Evolutionary conservation across 768 basidiomycete genomes (phyloP), one percentile per base, ranked within the genome.

Genomic region (Agrocybe chaxingu): DNA sequence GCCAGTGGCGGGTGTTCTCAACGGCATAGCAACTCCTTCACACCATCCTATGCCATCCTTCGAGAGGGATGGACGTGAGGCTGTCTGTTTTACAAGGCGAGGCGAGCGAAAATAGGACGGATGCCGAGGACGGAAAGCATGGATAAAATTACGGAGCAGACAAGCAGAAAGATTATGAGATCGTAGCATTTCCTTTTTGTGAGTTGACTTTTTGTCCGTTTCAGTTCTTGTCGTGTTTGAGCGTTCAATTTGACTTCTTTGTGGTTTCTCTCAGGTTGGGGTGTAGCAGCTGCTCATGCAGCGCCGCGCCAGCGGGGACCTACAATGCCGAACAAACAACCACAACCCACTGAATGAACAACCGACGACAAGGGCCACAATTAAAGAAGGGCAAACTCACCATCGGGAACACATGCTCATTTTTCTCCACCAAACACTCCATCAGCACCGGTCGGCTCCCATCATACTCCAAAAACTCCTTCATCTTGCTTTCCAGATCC

Each of bases 401-500:
- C 90, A 93, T 92, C 6, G 92, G 91, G 79, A 89, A 92, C 57
- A 93, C 90, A 65, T 93, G 90, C 69, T 93, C 92, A 56, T 81
- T 82, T 62, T 74, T 79, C 70, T 88, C 85, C 42, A 98, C 91
- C 46, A 85, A 37, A 65, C 92, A 96, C 70, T 99, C 97, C 77
- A 99, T 74, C 55, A 99, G 68, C 37, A 98, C 80, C 3, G 97
- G 97, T 69, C 81, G 87, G 50, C 77, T 79, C 51, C 81, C 84
- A 58, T 96, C 90, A 65, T 95, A 96, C 72, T 95, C 95, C 57
- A 99, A 76, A 73, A 99, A 95, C 77, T 98, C 94, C 76, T 94
- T 94, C 96, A 99, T 98, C 79, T 89, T 97, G 33, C 80, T 82
- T 0, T 93, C 92, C 7, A 99, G 78, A 48, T 99, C 94, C 38